Evolutionary conservation across 169 alveolate species (phyloP), one percentile per base, ranked within the genome.

Genomic region (Plasmodium fragile): DNA sequence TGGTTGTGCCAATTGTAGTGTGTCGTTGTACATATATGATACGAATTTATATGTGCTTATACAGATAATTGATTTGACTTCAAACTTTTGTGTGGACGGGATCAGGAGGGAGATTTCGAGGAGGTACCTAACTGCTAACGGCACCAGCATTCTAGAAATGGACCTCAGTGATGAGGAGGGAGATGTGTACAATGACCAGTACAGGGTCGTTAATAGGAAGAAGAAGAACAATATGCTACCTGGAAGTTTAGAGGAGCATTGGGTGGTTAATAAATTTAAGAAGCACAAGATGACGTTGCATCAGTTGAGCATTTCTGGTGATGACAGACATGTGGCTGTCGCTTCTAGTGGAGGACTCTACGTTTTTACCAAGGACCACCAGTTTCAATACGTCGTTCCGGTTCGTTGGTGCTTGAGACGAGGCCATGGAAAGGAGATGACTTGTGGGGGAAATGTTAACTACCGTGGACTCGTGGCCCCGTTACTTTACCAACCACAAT

Each of bases 401-500:
- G 36, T 28, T 0, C 3, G 30, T 3, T 65, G 3, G 75, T 6
- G 16, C 16, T 4, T 4, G 2, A 8, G 3, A 16, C n/a, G 3
- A 1, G 73, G 34, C 4, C 3, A 18, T 25, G 36, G 75, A 0
- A 22, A 18, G 36, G 2, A 65, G 25, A 3, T 13, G 0, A 49
- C 59, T 49, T 95, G 71, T n/a, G 78, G n/a, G 93, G 73, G 59
- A 22, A 87, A 43, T 49, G 92, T 49, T 81, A 18, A 39, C 28
- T 92, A 84, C 41, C 75, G 78, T 22, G 96, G 95, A 55, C 65
- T 84, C 2, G 59, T 84, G 22, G 41, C 45, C 5, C 93, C 93
- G 1, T 49, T 72, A 18, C 83, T 84, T 7, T 97, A 96, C 93
- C 95, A 95, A 83, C 97, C 96, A 22, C 97, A 96, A 55, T 93